Conservation (phyloP, 1,139 yeast species). For the Saccharomyces hybrid region DNA sequence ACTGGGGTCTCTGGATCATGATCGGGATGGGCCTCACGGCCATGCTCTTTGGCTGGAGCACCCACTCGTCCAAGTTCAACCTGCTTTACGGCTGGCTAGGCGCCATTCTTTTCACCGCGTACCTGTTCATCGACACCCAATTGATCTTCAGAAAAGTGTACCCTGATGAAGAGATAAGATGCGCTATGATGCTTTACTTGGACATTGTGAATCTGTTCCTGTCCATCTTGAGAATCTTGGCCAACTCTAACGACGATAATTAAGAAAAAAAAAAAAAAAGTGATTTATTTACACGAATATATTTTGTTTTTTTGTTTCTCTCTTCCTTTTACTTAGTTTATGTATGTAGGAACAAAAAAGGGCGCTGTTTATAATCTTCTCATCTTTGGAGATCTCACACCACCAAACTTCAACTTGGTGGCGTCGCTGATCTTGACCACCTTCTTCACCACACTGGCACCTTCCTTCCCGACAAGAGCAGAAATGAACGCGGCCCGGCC, state of each 20-base stretch:
- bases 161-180: constrained; percentile 80
- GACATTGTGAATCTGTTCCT: constrained; percentile 77
- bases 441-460: constrained; percentile 54
- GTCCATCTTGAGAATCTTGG: constrained; percentile 61
- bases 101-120: constrained; percentile 67
- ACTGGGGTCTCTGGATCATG: constrained; percentile 57
- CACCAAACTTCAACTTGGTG: constrained; percentile 85
- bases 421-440: constrained; percentile 67
- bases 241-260: no score
- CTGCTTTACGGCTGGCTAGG: constrained; percentile 65
- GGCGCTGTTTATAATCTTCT: constrained; percentile 56
- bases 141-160: constrained; percentile 69
- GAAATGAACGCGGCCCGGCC: constrained; percentile 83
- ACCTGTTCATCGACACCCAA: constrained; percentile 77
- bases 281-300: background rate
- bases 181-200: constrained; percentile 69
- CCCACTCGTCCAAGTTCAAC: constrained; percentile 38
- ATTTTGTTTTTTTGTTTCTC: background rate
- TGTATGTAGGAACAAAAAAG: background rate
- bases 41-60: constrained; percentile 57
- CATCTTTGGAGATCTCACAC: constrained; percentile 74
- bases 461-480: constrained; percentile 87
- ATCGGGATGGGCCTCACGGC: constrained; percentile 67
- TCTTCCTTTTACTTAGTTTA: background rate
- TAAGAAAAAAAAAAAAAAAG: background rate